These are phyloP conservation scores for Cyberlindnera samutprakarnensis DNA, from an alignment of 805 yeast genomes.

Conservation along the genomic window DNA sequence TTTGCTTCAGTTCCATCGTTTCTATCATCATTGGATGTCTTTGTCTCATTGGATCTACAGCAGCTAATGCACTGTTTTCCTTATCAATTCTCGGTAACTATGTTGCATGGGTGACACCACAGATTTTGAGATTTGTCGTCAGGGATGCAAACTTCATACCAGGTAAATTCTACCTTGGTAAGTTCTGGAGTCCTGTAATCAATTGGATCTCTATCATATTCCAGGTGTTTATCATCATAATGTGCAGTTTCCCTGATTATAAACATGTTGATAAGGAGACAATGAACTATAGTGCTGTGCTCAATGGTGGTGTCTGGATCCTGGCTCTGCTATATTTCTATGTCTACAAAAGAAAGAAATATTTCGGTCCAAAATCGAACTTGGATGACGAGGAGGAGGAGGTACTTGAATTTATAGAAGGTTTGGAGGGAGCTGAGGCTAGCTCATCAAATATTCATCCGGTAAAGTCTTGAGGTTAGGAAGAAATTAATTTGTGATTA, in stretches of 20 bases:
- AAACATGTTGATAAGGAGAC: slow-evolving; percentile 28
- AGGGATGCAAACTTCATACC: slow-evolving; percentile 48
- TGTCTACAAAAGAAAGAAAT: slow-evolving; percentile 43
- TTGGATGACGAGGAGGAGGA: slow-evolving; percentile 17
- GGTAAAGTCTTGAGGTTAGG: no score
- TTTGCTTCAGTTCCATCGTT: slow-evolving; percentile 32
- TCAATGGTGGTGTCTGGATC: slow-evolving; percentile 56
- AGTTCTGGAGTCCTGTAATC: slow-evolving; percentile 34
- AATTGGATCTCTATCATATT: slow-evolving; percentile 42
- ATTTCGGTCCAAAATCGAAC: slow-evolving; percentile 46
- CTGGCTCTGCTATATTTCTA: slow-evolving; percentile 45
- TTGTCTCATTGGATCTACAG: slow-evolving; percentile 32
- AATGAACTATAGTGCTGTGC: slow-evolving; percentile 70
- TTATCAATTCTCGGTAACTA: slow-evolving; percentile 33
- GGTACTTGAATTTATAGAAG: slow-evolving; percentile 15
- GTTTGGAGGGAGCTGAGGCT: no score
- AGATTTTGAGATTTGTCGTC: slow-evolving; percentile 30
- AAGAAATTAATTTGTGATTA: no score
- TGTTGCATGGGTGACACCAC: slow-evolving; percentile 35
- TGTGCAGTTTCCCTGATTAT: slow-evolving; percentile 55
- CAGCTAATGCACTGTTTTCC: slow-evolving; percentile 38
- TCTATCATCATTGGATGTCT: slow-evolving; percentile 32
- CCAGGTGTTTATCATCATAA: slow-evolving; percentile 43
- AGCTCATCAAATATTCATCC: no score
- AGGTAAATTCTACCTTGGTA: slow-evolving; percentile 63